Percentiles rank a stretch among this genome's conserved stretches.
Evolutionary conservation across 495 filamentous ascomycete genomes (phyloP).

Genomic region (Talaromyces liani): DNA sequence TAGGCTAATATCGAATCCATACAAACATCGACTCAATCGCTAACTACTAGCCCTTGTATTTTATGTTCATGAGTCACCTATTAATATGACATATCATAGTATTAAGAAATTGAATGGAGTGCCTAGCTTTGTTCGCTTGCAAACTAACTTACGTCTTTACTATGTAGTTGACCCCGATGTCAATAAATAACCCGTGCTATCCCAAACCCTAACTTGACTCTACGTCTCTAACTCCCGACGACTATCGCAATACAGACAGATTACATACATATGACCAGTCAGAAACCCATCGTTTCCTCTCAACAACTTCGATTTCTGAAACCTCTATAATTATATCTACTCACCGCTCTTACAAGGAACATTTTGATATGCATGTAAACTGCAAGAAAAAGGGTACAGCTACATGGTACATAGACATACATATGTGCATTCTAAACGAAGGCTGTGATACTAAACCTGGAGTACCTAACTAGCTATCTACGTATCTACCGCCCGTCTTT

Average conservation of each 20-base stretch:
- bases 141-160: neutral
- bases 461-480: neutral
- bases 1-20: neutral
- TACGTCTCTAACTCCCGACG: neutral
- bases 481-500: neutral
- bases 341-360: slow-evolving; percentile 4
- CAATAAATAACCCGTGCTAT: neutral
- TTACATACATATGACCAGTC: neutral
- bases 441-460: neutral
- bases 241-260: neutral
- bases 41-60: neutral
- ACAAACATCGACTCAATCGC: neutral
- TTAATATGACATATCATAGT: neutral
- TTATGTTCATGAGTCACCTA: neutral
- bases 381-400: neutral
- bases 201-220: neutral
- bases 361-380: neutral
- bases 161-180: neutral
- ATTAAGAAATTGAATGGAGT: neutral
- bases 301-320: neutral
- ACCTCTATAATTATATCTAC: neutral
- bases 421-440: neutral
- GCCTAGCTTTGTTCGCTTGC: neutral
- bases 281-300: neutral
- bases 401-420: neutral